Percentiles rank a stretch among this genome's conserved stretches.
phyloP scores from a whole-genome alignment of 2,329 filamentous ascomycete species.

The Nannizziopsis barbatae region DNA sequence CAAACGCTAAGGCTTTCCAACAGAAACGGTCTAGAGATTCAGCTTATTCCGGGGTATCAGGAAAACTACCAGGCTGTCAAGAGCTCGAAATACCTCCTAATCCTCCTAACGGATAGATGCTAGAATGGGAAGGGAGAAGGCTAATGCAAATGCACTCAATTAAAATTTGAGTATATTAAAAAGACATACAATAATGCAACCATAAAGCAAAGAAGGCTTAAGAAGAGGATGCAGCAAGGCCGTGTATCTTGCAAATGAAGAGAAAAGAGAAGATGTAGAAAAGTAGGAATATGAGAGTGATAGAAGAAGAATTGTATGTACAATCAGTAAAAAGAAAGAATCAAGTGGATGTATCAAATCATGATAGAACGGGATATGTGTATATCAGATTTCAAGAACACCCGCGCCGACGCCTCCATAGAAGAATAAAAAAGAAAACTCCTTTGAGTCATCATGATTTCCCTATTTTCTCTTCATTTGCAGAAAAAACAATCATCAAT shows the following conservation, averaged over 20 bases:
- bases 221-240: constrained; percentile 11
- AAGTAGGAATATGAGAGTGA: not conserved
- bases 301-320: constrained; percentile 9
- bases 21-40: no score
- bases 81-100: no score
- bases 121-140: no score
- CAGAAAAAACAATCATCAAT: not conserved
- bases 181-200: constrained; percentile 5
- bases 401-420: not conserved
- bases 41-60: not conserved
- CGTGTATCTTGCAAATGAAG: constrained; percentile 7
- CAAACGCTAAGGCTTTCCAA: not conserved
- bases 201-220: constrained; percentile 20
- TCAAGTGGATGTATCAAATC: not conserved
- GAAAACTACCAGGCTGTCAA: no score
- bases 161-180: no score
- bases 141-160: no score
- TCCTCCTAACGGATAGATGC: no score
- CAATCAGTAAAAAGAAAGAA: constrained; percentile 1
- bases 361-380: not conserved
- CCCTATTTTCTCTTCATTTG: not conserved
- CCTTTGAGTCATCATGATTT: constrained; percentile 1
- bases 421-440: not conserved
- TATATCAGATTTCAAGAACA: constrained; percentile 4
- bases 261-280: not conserved